A percentile compares a stretch with the other conserved stretches of the same genome.
These are phyloP conservation scores for Pulicaria dysenterica DNA, from an alignment of 129 eudicot genomes.

Conservation along the genomic window DNA sequence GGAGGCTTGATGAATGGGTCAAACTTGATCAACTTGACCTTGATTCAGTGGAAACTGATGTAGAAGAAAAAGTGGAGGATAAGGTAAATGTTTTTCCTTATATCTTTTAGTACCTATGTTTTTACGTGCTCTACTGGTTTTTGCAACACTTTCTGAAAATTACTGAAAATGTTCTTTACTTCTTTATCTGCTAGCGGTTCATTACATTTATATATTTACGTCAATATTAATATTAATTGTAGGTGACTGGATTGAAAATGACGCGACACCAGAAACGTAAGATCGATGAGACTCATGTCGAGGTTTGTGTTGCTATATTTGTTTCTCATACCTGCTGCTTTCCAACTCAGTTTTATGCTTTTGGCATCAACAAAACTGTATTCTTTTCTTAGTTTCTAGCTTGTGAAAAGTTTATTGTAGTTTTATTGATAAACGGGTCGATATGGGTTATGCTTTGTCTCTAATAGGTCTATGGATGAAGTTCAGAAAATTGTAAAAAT, in stretches of 20 bases:
- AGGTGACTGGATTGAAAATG: conserved; percentile 97
- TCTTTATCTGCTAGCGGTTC: too few relatives aligned
- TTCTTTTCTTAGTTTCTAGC: too few relatives aligned
- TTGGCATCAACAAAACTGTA: too few relatives aligned
- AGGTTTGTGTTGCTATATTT: conserved; percentile 50
- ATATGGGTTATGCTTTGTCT: too few relatives aligned
- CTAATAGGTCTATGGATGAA: too few relatives aligned
- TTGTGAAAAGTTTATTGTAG: too few relatives aligned
- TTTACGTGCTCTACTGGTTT: neutral
- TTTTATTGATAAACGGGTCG: too few relatives aligned
- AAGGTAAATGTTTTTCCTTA: conserved; percentile 54
- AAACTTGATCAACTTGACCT: conserved; percentile 98
- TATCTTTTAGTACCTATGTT: neutral
- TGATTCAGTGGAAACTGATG: conserved; percentile 85
- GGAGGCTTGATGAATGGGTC: conserved; percentile 99
- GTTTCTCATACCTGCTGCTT: neutral
- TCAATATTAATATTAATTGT: neutral
- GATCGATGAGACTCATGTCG: conserved; percentile 96
- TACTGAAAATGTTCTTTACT: too few relatives aligned
- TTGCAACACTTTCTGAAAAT: conserved; percentile 8
- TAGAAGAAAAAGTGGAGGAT: conserved; percentile 96
- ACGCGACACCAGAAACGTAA: conserved; percentile 98
- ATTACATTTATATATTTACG: too few relatives aligned
- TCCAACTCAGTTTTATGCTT: too few relatives aligned
- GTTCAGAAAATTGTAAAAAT: too few relatives aligned